A percentile compares a stretch with the other conserved stretches of the same genome.
Conservation (phyloP, 2,329 filamentous ascomycete genomes). For the Monilinia fructigena region DNA sequence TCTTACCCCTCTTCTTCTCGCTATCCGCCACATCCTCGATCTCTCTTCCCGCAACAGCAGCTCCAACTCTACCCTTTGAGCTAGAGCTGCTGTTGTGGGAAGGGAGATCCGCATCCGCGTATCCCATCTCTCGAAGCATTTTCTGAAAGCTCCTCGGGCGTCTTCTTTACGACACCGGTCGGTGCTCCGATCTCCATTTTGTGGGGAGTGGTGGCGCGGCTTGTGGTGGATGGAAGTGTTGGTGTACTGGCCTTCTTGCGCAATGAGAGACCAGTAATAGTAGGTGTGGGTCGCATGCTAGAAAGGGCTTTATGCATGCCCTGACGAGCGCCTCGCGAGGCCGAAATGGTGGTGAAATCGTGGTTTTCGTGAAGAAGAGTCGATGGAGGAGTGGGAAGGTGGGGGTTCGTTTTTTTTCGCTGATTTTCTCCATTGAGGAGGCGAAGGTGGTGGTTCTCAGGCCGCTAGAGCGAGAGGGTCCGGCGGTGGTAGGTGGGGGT, state of each 20-base stretch:
- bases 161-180: neutral
- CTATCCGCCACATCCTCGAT: neutral
- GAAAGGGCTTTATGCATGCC: conserved; percentile 2
- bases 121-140: neutral
- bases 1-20: neutral
- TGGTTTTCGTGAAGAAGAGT: rapidly evolving
- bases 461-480: neutral
- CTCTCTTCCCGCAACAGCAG: too few relatives aligned
- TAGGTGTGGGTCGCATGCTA: neutral
- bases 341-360: neutral
- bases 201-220: rapidly evolving
- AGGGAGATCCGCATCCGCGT: neutral
- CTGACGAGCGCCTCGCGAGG: neutral
- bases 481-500: too few relatives aligned
- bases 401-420: neutral
- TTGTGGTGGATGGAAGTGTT: neutral
- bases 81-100: neutral
- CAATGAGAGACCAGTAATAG: neutral
- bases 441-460: neutral
- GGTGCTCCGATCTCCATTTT: neutral
- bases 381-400: neutral
- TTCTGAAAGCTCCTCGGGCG: neutral
- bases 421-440: neutral
- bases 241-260: neutral
- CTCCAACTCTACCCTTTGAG: neutral